These are phyloP conservation scores for Colletotrichum endophyticum DNA, from an alignment of 2,329 filamentous ascomycete genomes.

Conservation along the genomic window DNA sequence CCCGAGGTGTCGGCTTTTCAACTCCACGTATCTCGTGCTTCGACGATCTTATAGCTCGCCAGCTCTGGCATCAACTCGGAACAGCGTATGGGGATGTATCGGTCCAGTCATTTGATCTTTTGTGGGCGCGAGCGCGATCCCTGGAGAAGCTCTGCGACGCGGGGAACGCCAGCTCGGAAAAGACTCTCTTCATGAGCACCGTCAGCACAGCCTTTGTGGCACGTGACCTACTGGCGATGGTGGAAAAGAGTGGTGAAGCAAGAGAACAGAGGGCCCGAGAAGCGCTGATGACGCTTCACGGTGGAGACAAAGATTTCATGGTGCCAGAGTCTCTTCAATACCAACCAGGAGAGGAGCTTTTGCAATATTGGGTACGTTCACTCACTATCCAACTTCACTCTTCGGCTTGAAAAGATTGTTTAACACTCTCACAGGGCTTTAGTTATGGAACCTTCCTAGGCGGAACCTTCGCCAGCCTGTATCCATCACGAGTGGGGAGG, in stretches of 20 bases:
- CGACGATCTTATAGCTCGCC: not conserved
- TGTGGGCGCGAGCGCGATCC: not conserved
- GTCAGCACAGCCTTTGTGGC: slow-evolving; percentile 42
- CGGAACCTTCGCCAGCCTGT: slow-evolving; percentile 38
- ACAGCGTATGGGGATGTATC: not conserved
- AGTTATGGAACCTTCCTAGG: slow-evolving; percentile 46
- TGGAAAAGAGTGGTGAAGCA: slow-evolving; percentile 41
- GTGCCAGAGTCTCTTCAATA: not conserved
- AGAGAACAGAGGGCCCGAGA: not conserved
- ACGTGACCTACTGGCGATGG: slow-evolving; percentile 48
- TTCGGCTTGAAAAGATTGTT: too few species aligned
- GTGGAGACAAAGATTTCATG: not conserved
- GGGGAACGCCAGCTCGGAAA: not conserved
- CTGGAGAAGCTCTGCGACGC: not conserved
- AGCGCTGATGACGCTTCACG: not conserved
- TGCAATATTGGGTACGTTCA: not conserved
- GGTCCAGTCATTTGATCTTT: not conserved
- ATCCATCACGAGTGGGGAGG: slow-evolving; percentile 39
- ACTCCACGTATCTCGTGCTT: not conserved
- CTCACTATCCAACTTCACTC: not conserved
- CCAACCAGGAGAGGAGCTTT: not conserved
- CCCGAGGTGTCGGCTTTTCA: slow-evolving; percentile 41
- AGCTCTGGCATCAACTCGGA: not conserved
- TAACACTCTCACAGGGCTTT: slow-evolving; percentile 45
- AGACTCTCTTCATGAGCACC: not conserved